These are phyloP conservation scores for Gynandropsis gynandra DNA, from an alignment of 345 rosid genomes.

Conservation along the genomic window DNA sequence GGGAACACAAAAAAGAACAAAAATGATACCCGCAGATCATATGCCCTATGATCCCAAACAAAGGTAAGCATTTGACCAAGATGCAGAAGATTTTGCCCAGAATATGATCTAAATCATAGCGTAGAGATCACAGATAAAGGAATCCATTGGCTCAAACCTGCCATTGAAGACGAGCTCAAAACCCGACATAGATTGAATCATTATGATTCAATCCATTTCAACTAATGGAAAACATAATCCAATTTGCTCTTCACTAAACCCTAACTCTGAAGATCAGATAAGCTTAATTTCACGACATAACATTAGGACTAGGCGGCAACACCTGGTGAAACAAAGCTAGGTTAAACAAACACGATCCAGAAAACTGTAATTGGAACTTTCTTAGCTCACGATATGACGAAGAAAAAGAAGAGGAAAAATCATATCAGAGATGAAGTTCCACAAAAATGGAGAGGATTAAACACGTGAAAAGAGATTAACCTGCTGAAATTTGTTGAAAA, in stretches of 20 bases:
- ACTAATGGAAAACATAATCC: neutral
- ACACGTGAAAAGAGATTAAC: neutral
- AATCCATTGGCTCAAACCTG: neutral
- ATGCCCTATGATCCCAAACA: too few relatives aligned
- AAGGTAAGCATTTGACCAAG: too few relatives aligned
- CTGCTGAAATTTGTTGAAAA: constrained; percentile 34
- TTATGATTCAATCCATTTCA: constrained; percentile 4
- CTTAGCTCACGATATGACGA: constrained; percentile 4
- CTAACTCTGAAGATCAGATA: neutral
- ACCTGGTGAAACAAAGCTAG: constrained; percentile 5
- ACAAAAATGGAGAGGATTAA: constrained; percentile 5
- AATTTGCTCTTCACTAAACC: neutral
- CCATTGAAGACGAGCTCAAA: neutral
- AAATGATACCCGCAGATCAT: neutral
- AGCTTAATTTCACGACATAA: too few relatives aligned
- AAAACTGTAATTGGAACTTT: constrained; percentile 9
- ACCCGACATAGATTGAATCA: constrained; percentile 3
- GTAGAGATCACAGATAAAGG: too few relatives aligned
- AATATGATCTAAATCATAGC: neutral
- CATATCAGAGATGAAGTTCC: neutral
- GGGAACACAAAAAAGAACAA: constrained; percentile 29
- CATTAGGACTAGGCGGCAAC: neutral
- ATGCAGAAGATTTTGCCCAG: neutral
- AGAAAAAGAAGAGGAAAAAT: neutral
- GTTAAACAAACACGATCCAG: neutral